Percentiles rank a stretch among this genome's conserved stretches.
These are phyloP conservation scores for Rhododendron griersonianum DNA, from an alignment of 148 eudicot genomes.

Conservation along the genomic window DNA sequence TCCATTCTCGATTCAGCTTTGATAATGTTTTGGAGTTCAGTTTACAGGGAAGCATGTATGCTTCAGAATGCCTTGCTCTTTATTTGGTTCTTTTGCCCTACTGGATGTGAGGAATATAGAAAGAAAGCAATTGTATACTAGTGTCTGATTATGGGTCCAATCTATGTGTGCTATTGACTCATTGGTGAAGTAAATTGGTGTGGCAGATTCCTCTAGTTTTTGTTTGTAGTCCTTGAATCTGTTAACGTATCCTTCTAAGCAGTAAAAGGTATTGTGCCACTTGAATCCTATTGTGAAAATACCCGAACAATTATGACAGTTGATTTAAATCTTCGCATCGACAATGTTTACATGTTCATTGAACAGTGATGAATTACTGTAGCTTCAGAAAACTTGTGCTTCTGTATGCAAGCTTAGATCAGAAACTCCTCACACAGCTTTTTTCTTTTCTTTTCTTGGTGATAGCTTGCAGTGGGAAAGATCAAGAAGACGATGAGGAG, in stretches of 20 bases:
- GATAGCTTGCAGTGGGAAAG: slow-evolving; percentile 37
- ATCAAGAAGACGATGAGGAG: slow-evolving; percentile 48
- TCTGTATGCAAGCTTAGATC: neutral
- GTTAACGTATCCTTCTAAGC: neutral
- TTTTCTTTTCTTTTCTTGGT: neutral
- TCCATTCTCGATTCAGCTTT: neutral
- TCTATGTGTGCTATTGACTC: neutral
- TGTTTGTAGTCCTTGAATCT: neutral
- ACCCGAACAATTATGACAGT: neutral
- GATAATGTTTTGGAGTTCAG: neutral
- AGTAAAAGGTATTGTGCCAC: neutral
- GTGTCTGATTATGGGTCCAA: neutral
- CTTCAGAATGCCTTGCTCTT: neutral
- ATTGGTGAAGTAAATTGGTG: neutral
- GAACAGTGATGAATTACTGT: neutral
- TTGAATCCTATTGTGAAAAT: neutral
- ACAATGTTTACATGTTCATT: neutral
- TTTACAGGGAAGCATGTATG: neutral
- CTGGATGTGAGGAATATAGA: neutral
- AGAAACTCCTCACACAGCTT: neutral
- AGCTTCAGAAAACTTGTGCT: neutral
- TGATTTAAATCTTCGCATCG: neutral
- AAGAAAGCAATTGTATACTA: neutral
- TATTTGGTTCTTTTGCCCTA: neutral
- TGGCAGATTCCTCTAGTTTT: neutral